These are phyloP conservation scores for Straminergon stramineum DNA, from an alignment of 225 moss, liverwort and hornwort genomes.

Conservation along the genomic window DNA sequence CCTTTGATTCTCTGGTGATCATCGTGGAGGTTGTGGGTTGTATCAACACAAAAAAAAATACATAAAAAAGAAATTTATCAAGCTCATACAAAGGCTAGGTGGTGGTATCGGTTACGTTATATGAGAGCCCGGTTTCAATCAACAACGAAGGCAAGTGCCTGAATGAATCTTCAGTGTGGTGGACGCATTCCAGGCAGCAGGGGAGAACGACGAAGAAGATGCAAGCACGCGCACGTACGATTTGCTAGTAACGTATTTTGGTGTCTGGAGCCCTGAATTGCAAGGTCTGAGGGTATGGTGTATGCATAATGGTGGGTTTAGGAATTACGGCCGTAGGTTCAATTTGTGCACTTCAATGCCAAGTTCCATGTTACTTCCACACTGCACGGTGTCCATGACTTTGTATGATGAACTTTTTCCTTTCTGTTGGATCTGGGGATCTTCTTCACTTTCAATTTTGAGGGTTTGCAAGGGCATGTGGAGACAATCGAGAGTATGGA, in stretches of 20 bases:
- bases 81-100: slow-evolving; percentile 1
- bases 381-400: not conserved
- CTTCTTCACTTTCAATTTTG: not conserved
- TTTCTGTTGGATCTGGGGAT: not conserved
- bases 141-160: not conserved
- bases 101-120: not conserved
- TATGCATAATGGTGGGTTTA: slow-evolving; percentile 30
- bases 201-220: not conserved
- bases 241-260: slow-evolving; percentile 8
- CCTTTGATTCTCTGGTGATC: not conserved
- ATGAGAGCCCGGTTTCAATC: not conserved
- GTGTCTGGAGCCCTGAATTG: slow-evolving; percentile 32
- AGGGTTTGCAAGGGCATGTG: not conserved
- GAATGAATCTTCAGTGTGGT: slow-evolving; percentile 2
- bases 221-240: not conserved
- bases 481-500: not conserved
- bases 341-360: slow-evolving; percentile 32
- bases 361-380: slow-evolving; percentile 28
- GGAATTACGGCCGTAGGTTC: slow-evolving; percentile 23
- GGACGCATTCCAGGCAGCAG: not conserved
- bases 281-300: slow-evolving; percentile 21
- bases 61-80: not conserved
- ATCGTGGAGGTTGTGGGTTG: slow-evolving; percentile 2
- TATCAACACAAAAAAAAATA: not conserved
- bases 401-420: not conserved